Evolutionary conservation across 768 basidiomycete genomes (phyloP).

Genomic region (Boletus bicolor): DNA sequence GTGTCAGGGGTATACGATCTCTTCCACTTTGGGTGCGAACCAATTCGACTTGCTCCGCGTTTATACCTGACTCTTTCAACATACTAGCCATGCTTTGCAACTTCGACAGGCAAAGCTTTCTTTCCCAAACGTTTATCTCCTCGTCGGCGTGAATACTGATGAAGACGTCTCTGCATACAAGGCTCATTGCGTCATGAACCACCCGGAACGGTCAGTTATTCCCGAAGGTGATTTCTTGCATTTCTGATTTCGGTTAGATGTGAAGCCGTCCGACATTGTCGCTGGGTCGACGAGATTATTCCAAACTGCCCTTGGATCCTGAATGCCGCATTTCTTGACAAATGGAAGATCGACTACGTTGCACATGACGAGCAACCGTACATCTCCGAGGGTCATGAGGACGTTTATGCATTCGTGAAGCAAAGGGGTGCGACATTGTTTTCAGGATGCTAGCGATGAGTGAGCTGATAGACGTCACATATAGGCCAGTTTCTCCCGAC

Average conservation of each 20-base stretch:
- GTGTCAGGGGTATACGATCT: slow-evolving; percentile 89
- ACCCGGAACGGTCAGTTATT: slow-evolving; percentile 67
- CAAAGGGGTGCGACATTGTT: slow-evolving; percentile 55
- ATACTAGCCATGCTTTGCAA: slow-evolving; percentile 83
- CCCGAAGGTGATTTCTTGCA: neutral
- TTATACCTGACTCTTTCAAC: slow-evolving; percentile 3
- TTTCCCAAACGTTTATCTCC: slow-evolving; percentile 84
- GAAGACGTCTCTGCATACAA: slow-evolving; percentile 79
- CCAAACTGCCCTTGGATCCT: slow-evolving; percentile 91
- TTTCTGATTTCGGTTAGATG: slow-evolving; percentile 44
- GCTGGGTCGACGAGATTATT: slow-evolving; percentile 95
- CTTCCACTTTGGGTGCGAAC: slow-evolving; percentile 87
- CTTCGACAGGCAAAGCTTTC: slow-evolving; percentile 94
- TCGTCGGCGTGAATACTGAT: slow-evolving; percentile 93
- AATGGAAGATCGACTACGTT: slow-evolving; percentile 91
- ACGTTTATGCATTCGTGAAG: slow-evolving; percentile 85
- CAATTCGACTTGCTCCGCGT: neutral
- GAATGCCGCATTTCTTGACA: slow-evolving; percentile 74
- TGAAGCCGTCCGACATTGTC: slow-evolving; percentile 91
- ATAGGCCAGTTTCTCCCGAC: slow-evolving; percentile 94
- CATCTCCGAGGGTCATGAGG: slow-evolving; percentile 69
- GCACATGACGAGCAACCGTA: slow-evolving; percentile 96
- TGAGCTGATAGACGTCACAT: neutral
- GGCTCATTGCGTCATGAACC: slow-evolving; percentile 80
- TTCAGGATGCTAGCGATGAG: neutral